phyloP scores from a whole-genome alignment of 2,329 filamentous ascomycete genomes.

The Pleomassaria siparia region DNA sequence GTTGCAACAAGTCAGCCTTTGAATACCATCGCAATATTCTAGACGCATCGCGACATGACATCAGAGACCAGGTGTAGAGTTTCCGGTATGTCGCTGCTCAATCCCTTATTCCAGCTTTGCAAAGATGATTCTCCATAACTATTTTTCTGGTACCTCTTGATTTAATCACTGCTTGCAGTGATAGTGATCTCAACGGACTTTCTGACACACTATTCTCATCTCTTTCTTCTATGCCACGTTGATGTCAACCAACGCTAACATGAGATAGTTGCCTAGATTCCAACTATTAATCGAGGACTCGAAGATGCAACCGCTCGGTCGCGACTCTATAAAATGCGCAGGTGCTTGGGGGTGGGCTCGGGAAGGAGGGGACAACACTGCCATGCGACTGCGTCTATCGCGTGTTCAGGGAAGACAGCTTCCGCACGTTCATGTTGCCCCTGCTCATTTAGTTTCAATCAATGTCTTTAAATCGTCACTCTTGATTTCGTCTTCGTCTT shows the following conservation, averaged over 20 bases:
- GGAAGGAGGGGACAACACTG: no score
- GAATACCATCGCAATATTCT: background rate
- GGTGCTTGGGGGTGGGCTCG: no score
- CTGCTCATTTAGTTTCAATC: background rate
- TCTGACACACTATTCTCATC: constrained; percentile 26
- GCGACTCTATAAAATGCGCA: no score
- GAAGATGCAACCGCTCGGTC: background rate
- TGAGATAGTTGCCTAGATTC: background rate
- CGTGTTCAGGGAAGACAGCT: background rate
- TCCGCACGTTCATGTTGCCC: background rate
- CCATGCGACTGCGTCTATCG: no score
- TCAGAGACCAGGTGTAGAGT: background rate
- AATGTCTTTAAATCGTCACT: background rate
- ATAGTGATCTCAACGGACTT: constrained; percentile 42
- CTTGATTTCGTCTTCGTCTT: background rate
- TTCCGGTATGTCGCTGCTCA: constrained; percentile 38
- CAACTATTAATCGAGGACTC: background rate
- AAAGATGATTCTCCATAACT: constrained; percentile 71
- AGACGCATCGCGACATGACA: background rate
- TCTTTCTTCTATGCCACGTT: background rate
- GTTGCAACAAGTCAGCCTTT: background rate
- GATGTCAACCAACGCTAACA: constrained; percentile 3
- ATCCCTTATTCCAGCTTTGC: constrained; percentile 25
- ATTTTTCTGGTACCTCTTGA: constrained; percentile 98
- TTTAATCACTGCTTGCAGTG: constrained; percentile 58